Conservation (phyloP, 371 early-diverging fungal genomes). For the Rhizopus microsporus region DNA sequence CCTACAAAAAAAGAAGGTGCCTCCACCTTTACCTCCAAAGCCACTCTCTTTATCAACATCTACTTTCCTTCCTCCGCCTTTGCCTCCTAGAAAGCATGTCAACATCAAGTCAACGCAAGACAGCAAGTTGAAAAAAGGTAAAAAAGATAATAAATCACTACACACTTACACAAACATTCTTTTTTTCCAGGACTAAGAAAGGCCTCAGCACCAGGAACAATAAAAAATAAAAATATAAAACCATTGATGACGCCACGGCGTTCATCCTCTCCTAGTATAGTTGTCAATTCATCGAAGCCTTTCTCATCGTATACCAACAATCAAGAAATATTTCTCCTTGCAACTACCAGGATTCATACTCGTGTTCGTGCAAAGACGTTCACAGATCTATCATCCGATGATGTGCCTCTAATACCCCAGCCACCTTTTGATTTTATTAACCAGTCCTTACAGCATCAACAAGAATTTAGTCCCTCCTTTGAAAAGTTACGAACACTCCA, state of each 20-base stretch:
- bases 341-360: not conserved
- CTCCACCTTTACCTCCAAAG: conserved; percentile 40
- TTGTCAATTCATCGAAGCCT: not conserved
- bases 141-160: not conserved
- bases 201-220: not conserved
- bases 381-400: not conserved
- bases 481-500: conserved; percentile 48
- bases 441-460: not conserved
- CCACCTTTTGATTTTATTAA: conserved; percentile 27
- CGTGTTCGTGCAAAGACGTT: not conserved
- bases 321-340: conserved; percentile 15
- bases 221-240: not conserved
- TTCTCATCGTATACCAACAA: conserved; percentile 26
- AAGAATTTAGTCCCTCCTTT: conserved; percentile 39
- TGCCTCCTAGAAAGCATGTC: conserved; percentile 3
- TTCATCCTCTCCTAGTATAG: conserved; percentile 25
- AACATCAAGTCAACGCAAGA: not conserved
- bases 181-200: not conserved
- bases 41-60: conserved; percentile 13
- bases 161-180: not conserved
- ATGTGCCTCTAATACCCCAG: conserved; percentile 39
- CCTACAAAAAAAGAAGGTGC: conserved; percentile 9
- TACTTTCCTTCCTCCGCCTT: conserved; percentile 4
- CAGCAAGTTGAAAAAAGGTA: not conserved
- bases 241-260: conserved; percentile 8